Conservation (phyloP, 257 asterid genomes). For the Ballota nigra region DNA sequence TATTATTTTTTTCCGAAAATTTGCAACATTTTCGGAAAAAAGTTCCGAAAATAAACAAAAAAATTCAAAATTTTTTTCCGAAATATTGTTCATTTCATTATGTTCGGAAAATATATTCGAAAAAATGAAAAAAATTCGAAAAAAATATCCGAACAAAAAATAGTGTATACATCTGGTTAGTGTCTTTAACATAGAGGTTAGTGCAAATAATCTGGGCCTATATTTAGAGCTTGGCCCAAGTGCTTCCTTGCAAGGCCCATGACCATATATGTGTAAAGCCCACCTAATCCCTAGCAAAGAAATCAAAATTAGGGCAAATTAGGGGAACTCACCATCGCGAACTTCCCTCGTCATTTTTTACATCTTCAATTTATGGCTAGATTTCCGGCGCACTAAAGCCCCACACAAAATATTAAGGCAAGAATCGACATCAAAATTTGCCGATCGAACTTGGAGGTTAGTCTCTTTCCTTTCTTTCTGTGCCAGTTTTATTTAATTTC, state of each 20-base stretch:
- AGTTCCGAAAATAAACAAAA: no score
- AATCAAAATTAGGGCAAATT: neutral
- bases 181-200: no score
- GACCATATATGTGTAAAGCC: neutral
- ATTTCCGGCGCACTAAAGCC: neutral
- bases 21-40: no score
- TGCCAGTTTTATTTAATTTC: neutral
- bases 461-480: no score
- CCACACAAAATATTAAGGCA: neutral
- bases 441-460: neutral
- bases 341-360: neutral
- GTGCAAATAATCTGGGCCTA: no score
- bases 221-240: neutral
- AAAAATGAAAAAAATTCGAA: no score
- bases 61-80: no score
- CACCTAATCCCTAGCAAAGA: neutral
- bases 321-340: neutral
- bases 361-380: neutral
- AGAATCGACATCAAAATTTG: neutral
- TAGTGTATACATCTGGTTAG: no score
- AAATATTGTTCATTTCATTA: no score
- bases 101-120: no score
- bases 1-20: no score
- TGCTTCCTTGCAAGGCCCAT: neutral
- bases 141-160: no score